Evolutionary conservation across 2,329 filamentous ascomycete species (phyloP), one percentile per base, ranked within the genome.

Genomic region (Aureobasidium lini): DNA sequence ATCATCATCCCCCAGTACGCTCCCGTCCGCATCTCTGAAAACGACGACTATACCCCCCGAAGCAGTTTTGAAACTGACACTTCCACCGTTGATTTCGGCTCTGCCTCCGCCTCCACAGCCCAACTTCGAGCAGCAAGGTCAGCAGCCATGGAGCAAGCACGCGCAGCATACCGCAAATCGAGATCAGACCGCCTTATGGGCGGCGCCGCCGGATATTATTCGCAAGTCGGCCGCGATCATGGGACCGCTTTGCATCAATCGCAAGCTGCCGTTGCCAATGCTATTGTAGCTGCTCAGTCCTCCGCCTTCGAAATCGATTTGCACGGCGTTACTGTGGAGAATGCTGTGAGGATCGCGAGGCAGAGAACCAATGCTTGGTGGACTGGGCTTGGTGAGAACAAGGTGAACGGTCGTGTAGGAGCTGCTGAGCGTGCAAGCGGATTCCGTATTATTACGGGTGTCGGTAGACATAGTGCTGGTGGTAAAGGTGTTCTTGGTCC

Each of bases 311-410:
- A 79, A 18, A 77, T 95, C 7, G 93, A 97, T 71, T 76, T 97
- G 29, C 93, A 97, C 70, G 90, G 90, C 6, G 84, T 96, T 5
- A 85, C 81, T 46, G 91, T 96, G 1, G 78, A 84, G 50, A 89
- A 95, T 70, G 93, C 88, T 1, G 84, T 91, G 32, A 80, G 89
- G 3, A 96, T 96, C 64, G 85, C 89, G 1, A 80, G 82, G 32
- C 79, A 85, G 48, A 81, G 80, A 39, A 86, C 88, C 0, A 78
- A 81, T 64, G 70, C 70, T 9, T 97, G 93, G 93, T 96, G 91
- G 92, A 76, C 83, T 16, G 73, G 74, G 0, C 74, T 90, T 8
- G 88, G 88, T 1, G 87, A 92, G 68, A 77, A 79, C 50, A 82
- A 82, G 63, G 79, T 80, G 47, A 78, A 71, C 60, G 78, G 47